A percentile compares a stretch with the other conserved stretches of the same genome.
These are phyloP conservation scores for Neophaeococcomyces mojaviensis DNA, from an alignment of 2,329 filamentous ascomycete genomes.

Conservation along the genomic window DNA sequence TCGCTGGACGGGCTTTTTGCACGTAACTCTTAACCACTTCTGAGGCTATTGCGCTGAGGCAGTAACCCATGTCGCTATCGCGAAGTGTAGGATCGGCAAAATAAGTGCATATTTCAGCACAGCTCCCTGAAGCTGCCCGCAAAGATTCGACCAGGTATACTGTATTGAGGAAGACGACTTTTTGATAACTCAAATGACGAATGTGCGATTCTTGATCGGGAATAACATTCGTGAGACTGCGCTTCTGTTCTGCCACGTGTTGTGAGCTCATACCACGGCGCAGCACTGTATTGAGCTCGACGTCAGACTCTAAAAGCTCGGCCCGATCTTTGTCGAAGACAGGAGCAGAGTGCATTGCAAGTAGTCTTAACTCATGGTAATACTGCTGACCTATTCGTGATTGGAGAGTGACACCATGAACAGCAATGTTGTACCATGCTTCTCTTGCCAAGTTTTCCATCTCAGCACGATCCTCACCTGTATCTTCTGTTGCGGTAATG, in stretches of 20 bases:
- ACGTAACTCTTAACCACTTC: conserved; percentile 74
- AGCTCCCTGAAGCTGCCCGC: conserved; percentile 78
- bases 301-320: conserved; percentile 88
- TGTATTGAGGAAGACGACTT: conserved; percentile 85
- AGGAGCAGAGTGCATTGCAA: conserved; percentile 81
- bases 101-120: conserved; percentile 80
- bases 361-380: conserved; percentile 66
- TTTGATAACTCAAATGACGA: conserved; percentile 74
- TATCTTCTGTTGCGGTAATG: conserved; percentile 23
- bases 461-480: conserved; percentile 52
- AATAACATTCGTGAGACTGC: conserved; percentile 63
- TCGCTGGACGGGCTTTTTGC: conserved; percentile 62
- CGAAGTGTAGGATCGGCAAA: conserved; percentile 85
- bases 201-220: conserved; percentile 73
- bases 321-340: conserved; percentile 81
- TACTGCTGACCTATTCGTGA: conserved; percentile 68
- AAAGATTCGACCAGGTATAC: conserved; percentile 84
- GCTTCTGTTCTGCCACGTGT: conserved; percentile 72
- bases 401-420: conserved; percentile 76
- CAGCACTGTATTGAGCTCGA: conserved; percentile 90
- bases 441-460: conserved; percentile 70
- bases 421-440: conserved; percentile 96
- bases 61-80: conserved; percentile 52
- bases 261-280: conserved; percentile 76
- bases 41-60: conserved; percentile 56